phyloP scores from a whole-genome alignment of 179 eudicot species.

The Nepenthes alata region DNA sequence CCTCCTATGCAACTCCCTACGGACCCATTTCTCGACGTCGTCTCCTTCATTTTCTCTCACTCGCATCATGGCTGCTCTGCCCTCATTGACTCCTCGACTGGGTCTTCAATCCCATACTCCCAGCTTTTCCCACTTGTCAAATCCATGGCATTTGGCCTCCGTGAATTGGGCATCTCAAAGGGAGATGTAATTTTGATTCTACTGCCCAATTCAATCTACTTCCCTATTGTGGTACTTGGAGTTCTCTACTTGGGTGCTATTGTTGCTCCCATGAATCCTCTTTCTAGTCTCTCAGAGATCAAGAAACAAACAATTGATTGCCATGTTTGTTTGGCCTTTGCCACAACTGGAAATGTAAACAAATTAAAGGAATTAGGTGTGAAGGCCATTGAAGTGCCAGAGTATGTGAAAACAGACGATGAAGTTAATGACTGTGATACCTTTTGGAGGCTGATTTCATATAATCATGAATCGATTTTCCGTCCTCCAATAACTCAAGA shows the following conservation, averaged over 20 bases:
- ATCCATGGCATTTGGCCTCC: conserved; percentile 58
- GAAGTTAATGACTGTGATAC: conserved; percentile 8
- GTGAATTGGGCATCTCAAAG: conserved; percentile 44
- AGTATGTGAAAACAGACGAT: conserved; percentile 8
- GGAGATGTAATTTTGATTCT: conserved; percentile 75
- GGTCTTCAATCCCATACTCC: conserved; percentile 41
- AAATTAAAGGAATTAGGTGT: conserved; percentile 32
- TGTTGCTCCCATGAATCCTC: conserved; percentile 66
- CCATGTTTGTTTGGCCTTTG: conserved; percentile 28
- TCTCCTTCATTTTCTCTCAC: conserved; percentile 58
- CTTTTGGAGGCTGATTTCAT: conserved; percentile 29
- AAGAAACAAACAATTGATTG: conserved; percentile 42
- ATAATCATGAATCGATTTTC: conserved; percentile 20
- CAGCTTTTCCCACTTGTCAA: conserved; percentile 38
- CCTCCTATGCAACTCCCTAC: conserved; percentile 36
- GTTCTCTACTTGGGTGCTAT: conserved; percentile 62
- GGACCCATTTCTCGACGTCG: conserved; percentile 56
- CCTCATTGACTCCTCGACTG: conserved; percentile 57
- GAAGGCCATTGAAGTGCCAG: conserved; percentile 44
- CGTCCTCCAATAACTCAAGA: conserved; percentile 39
- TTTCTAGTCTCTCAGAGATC: conserved; percentile 53
- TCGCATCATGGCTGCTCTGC: conserved; percentile 31
- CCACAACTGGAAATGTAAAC: conserved; percentile 14
- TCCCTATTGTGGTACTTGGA: conserved; percentile 48
- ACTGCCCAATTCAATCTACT: conserved; percentile 58